Conservation (phyloP, 2,329 filamentous ascomycete genomes). For the Cladosporium sp. region DNA sequence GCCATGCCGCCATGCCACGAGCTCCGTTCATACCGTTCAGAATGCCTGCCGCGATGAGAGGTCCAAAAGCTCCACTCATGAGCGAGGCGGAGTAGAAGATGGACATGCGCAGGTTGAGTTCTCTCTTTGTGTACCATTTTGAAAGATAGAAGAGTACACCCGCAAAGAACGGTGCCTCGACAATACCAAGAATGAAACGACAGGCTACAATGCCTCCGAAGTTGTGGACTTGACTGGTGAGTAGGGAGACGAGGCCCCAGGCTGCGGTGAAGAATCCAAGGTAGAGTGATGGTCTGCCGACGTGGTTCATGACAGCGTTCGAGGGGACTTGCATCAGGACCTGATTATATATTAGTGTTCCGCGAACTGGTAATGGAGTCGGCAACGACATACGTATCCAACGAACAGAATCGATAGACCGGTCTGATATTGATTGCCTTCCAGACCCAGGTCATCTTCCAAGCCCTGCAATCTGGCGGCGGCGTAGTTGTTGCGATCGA, state of each 20-base stretch:
- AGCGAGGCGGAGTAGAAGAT: slow-evolving; percentile 51
- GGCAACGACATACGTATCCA: slow-evolving; percentile 36
- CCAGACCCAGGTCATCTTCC: slow-evolving; percentile 55
- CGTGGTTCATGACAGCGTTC: slow-evolving; percentile 34
- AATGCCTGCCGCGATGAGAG: slow-evolving; percentile 57
- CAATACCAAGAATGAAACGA: slow-evolving; percentile 38
- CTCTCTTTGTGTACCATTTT: slow-evolving; percentile 51
- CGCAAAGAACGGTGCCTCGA: slow-evolving; percentile 43
- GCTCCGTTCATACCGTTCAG: slow-evolving; percentile 58
- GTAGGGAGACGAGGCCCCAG: slow-evolving; percentile 32
- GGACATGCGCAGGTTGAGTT: slow-evolving; percentile 48
- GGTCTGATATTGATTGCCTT: slow-evolving; percentile 39
- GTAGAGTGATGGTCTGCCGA: slow-evolving; percentile 31
- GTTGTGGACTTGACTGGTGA: slow-evolving; percentile 32
- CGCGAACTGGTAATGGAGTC: neutral
- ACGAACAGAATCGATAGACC: slow-evolving; percentile 43
- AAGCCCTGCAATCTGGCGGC: slow-evolving; percentile 63
- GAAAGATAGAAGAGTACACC: slow-evolving; percentile 46
- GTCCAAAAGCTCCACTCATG: slow-evolving; percentile 50
- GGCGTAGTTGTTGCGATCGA: slow-evolving; percentile 56
- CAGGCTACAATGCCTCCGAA: slow-evolving; percentile 35
- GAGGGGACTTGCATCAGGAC: slow-evolving; percentile 34
- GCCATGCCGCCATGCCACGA: slow-evolving; percentile 57
- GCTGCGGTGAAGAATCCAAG: slow-evolving; percentile 30
- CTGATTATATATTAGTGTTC: neutral